A percentile compares a stretch with the other conserved stretches of the same genome.
Evolutionary conservation across 2,329 filamentous ascomycete species (phyloP).

Genomic region (Pseudocercospora pini-densiflorae): DNA sequence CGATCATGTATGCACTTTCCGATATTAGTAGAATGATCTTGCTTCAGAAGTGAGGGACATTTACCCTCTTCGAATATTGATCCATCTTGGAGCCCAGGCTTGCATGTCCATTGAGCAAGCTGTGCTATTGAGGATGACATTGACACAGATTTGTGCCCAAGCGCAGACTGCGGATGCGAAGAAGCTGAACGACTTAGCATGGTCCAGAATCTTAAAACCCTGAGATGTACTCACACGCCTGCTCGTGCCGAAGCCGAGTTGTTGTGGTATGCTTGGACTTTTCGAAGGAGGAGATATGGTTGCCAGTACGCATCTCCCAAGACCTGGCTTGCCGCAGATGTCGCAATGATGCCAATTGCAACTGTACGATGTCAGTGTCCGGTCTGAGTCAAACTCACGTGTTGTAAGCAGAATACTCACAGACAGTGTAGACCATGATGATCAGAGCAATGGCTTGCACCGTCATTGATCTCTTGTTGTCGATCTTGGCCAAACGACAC

Average conservation of each 20-base stretch:
- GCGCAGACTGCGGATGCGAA: slow-evolving; percentile 38
- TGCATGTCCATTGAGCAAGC: slow-evolving; percentile 37
- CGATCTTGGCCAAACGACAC: slow-evolving; percentile 14
- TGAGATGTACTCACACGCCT: slow-evolving; percentile 23
- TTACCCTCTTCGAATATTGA: slow-evolving; percentile 31
- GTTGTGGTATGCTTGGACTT: slow-evolving; percentile 23
- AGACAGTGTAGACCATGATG: slow-evolving; percentile 14
- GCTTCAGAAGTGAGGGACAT: neutral
- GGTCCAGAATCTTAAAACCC: neutral
- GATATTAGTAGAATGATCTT: neutral
- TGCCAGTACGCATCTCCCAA: slow-evolving; percentile 22
- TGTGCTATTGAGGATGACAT: slow-evolving; percentile 35
- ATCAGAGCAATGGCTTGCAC: slow-evolving; percentile 17
- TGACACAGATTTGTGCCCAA: slow-evolving; percentile 34
- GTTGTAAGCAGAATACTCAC: neutral
- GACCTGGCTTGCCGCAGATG: slow-evolving; percentile 20
- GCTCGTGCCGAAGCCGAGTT: slow-evolving; percentile 33
- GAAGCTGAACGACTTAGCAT: slow-evolving; percentile 21
- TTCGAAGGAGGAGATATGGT: slow-evolving; percentile 21
- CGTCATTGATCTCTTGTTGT: slow-evolving; percentile 11
- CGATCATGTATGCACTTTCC: slow-evolving; percentile 32
- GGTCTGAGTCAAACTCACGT: neutral
- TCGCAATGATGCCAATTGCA: slow-evolving; percentile 21
- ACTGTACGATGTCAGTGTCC: slow-evolving; percentile 2
- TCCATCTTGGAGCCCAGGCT: slow-evolving; percentile 32